Percentiles rank a stretch among this genome's conserved stretches.
Conservation (phyloP, 2,329 filamentous ascomycete species). For the Remersonia thermophila region DNA sequence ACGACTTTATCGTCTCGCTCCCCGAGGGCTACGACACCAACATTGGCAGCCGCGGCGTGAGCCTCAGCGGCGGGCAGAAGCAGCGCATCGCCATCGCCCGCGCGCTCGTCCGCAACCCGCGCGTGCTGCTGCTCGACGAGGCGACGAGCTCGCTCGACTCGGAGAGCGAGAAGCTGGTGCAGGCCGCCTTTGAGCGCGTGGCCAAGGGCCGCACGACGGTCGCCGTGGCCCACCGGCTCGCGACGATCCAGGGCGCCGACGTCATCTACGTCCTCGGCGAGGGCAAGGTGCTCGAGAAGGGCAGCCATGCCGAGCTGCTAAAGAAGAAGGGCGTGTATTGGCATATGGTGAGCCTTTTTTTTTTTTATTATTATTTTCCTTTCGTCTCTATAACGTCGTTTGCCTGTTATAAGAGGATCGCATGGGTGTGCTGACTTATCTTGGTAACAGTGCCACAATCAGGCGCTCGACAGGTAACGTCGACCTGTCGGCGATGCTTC, state of each 20-base stretch:
- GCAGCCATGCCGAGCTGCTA: constrained; percentile 39
- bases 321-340: constrained; percentile 42
- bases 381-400: too few relatives aligned
- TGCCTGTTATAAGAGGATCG: too few relatives aligned
- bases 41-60: constrained; percentile 54
- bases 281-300: constrained; percentile 44
- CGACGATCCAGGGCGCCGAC: constrained; percentile 67
- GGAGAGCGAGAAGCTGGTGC: constrained; percentile 43
- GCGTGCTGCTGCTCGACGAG: constrained; percentile 58
- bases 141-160: constrained; percentile 59
- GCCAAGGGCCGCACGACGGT: constrained; percentile 52
- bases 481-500: background rate
- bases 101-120: constrained; percentile 53
- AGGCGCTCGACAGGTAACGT: constrained; percentile 40
- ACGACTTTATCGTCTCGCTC: constrained; percentile 57
- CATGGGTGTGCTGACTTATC: constrained; percentile 12
- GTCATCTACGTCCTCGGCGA: constrained; percentile 68
- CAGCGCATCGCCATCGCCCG: constrained; percentile 59
- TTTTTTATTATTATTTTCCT: background rate
- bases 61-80: constrained; percentile 56
- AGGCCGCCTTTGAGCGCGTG: constrained; percentile 55
- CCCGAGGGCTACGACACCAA: constrained; percentile 57
- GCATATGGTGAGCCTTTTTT: constrained; percentile 39
- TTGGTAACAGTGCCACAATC: constrained; percentile 40
- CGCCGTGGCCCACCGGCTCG: constrained; percentile 65